Evolutionary conservation across 441 rosid species (phyloP), one percentile per base, ranked within the genome.

Genomic region (Populus hybrid): DNA sequence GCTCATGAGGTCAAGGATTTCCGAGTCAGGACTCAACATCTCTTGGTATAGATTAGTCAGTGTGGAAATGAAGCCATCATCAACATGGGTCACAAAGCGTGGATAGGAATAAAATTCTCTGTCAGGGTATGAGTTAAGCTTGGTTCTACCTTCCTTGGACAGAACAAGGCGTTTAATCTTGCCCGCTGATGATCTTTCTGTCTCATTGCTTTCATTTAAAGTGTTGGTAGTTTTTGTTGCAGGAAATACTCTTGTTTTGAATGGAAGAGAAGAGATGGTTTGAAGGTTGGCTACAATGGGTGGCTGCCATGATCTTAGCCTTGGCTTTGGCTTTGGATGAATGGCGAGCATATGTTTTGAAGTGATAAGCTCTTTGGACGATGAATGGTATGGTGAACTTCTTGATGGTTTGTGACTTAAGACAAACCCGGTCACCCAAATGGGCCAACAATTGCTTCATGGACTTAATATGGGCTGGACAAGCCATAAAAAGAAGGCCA

Each of bases 41-140:
- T 91, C 86, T 71, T 89, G 86, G 78, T 93, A 93, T 67, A 92
- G 83, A 34, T 87, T 79, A 24, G 98, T 92, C 80, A 93, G 79
- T 3, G 87, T 83, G 79, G 92, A 83, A 40, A 93, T 90, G 89
- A 95, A 95, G 5, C 83, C 80, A 64, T 85, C 95, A 74, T 95
- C 97, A 0, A 93, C 97, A 81, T 93, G 98, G 81, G 92, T 92
- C 77, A 95, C 98, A 69, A 95, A 90, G 19, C 97, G 87, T 23
- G 97, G 94, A 74, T 81, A 87, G 28, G 89, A 84, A 78, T 95
- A 95, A 88, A 93, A 95, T 9, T 90, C 91, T 4, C 90, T 84
- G 83, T 95, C 99, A 0, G 94, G 85, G 36, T 82, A 79, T 10
- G 68, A 36, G 71, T 92, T 87, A 6, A 89, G 92, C 78, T 93